Evolutionary conservation across 1,284 basidiomycete species (phyloP), one percentile per base, ranked within the genome.

Genomic region (Austropuccinia psidii): DNA sequence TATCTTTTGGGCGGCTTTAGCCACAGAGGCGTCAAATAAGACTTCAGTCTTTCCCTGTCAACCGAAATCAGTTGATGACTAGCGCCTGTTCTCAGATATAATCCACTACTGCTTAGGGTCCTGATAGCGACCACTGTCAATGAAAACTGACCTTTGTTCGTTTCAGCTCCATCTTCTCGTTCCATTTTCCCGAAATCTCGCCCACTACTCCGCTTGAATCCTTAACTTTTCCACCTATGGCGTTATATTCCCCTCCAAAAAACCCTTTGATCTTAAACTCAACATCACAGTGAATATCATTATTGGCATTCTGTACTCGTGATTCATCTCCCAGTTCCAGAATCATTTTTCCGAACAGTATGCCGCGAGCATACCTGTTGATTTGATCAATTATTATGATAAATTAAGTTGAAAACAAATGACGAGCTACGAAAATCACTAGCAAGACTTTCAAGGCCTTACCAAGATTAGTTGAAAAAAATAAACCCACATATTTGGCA

Each of bases 211-310:
- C 68, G 29, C 17, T 70, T 33, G 35, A 39, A 21, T 70, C 68
- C 76, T 88, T 88, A 76, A 98, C 86, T 76, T 88, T 87, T 37
- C 94, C 96, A 4, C 86, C 82, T 74, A 99, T 88, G 29, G 89
- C 87, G 80, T 99, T 98, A 84, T 98, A 98, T 90, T 90, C 19
- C 95, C 95, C 0, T 91, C 93, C 81, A 97, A 97, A 85, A 95
- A 98, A 29, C 95, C 95, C 90, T 37, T 97, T 98, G 29, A 93
- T 96, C 85, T 98, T 98, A 85, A 98, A 99, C 78, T 97, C 93
- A 49, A 98, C 83, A 79, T 97, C 93, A 76, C 90, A 90, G 55
- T 81, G 83, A 75, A 93, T 82, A 35, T 88, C 87, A 61, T 87
- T 88, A 77, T 86, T 86, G 76, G 90, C 88, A 82, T 93, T 94